Conservation (phyloP, 768 basidiomycete genomes). For the Lyophyllum atratum region DNA sequence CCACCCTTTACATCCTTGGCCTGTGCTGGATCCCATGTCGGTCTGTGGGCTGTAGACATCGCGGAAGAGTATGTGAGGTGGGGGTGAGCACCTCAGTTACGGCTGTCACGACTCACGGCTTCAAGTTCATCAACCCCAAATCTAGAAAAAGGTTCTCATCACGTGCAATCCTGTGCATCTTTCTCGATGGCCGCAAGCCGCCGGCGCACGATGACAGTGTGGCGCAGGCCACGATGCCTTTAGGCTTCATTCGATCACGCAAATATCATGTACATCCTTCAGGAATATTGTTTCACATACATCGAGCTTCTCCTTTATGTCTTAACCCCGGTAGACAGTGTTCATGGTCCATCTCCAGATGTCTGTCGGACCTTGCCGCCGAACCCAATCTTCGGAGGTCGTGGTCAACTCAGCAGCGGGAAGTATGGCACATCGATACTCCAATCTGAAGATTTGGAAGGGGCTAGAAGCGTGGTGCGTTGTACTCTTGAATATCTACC, state of each 20-base stretch:
- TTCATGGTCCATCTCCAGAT: too few relatives aligned
- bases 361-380: too few relatives aligned
- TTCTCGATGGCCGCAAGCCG: too few relatives aligned
- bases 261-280: too few relatives aligned
- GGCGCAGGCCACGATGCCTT: background rate
- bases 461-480: background rate
- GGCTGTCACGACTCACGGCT: background rate
- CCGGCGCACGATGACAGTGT: too few relatives aligned
- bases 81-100: background rate
- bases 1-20: conserved; percentile 91
- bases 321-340: too few relatives aligned
- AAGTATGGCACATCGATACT: too few relatives aligned
- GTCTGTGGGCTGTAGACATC: conserved; percentile 92
- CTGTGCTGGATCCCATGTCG: conserved; percentile 97
- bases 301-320: too few relatives aligned
- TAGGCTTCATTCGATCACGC: too few relatives aligned
- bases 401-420: too few relatives aligned
- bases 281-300: too few relatives aligned
- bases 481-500: background rate
- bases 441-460: background rate
- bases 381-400: too few relatives aligned
- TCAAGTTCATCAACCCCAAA: conserved; percentile 1
- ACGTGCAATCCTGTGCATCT: background rate
- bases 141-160: conserved; percentile 8
- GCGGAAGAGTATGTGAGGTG: conserved; percentile 6